Evolutionary conservation across 108 stramenopile genomes (phyloP).

Genomic region (Cyclotella distinguenda): DNA sequence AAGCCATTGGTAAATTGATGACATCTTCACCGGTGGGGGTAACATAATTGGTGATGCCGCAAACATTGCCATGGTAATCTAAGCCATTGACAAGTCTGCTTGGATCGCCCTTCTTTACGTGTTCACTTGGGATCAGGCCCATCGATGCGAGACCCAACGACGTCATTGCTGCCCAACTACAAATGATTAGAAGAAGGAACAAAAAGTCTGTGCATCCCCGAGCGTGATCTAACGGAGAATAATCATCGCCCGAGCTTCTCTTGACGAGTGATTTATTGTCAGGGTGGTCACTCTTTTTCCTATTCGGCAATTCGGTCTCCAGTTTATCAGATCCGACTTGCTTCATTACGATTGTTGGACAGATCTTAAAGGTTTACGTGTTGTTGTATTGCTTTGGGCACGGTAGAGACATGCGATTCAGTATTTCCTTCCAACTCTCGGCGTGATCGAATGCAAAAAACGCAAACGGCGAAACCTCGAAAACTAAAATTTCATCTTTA

Average conservation of each 20-base stretch:
- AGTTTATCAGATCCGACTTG: background rate
- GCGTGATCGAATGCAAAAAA: too few relatives aligned
- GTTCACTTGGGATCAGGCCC: conserved; percentile 8
- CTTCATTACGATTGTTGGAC: background rate
- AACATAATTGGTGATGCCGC: conserved; percentile 57
- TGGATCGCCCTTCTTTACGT: conserved; percentile 39
- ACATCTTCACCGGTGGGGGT: conserved; percentile 29
- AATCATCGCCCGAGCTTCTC: conserved; percentile 12
- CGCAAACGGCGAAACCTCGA: too few relatives aligned
- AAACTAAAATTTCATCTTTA: background rate
- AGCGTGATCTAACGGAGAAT: conserved; percentile 24
- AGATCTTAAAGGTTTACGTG: background rate
- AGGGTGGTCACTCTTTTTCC: conserved; percentile 2
- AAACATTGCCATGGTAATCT: conserved; percentile 73
- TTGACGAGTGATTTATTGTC: conserved; percentile 14
- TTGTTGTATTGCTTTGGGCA: background rate
- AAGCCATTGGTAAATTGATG: conserved; percentile 33
- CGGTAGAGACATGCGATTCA: background rate
- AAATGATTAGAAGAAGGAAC: conserved; percentile 31
- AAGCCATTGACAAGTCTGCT: conserved; percentile 29
- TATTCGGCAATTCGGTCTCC: background rate
- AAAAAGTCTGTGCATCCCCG: conserved; percentile 67
- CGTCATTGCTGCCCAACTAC: conserved; percentile 56
- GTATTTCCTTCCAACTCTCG: background rate
- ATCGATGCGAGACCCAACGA: conserved; percentile 49